Evolutionary conservation across 768 basidiomycete genomes (phyloP), one percentile per base, ranked within the genome.

Genomic region (Mycena amicta): DNA sequence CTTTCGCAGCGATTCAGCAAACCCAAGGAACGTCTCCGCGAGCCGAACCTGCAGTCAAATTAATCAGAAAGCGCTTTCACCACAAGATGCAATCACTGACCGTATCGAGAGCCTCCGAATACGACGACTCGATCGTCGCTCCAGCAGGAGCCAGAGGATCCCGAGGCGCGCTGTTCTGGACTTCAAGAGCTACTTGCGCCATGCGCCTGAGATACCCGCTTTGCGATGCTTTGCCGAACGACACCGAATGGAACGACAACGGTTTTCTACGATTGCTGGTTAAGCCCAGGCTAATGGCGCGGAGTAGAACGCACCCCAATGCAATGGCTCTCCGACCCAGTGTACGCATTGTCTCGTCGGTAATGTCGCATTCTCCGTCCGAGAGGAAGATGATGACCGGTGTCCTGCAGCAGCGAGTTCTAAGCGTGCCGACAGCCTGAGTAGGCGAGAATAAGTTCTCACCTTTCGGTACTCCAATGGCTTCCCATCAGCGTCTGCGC

Each of bases 381-480:
- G 84, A 85, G 6, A 85, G 72, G 68, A 86, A 86, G 54, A 82
- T 76, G 27, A 84, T 67, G 11, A 83, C 74, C 0, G 83, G 82
- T 2, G 73, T 68, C 41, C 82, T 80, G 12, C 45, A 28, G n/a
- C 0, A n/a, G 6, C 3, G 22, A 15, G 15, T 13, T 3, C 41
- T 4, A 22, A 18, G 8, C 22, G 22, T 13, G 39, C 25, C 15
- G 16, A 30, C 12, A 16, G 4, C 16, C 16, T 2, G 22, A 5
- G 20, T 22, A 30, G 12, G n/a, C n/a, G n/a, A n/a, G n/a, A n/a
- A n/a, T n/a, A 50, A 11, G 18, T 31, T 3, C 29, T 30, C 56
- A 80, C 83, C 84, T 73, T 58, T 86, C 83, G 0, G 76, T 76
- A 53, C 76, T 81, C 83, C 83, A 85, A 62, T 75, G 59, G 26